These are phyloP conservation scores for Cystobasidium tubakii DNA, from an alignment of 768 basidiomycete genomes.

Conservation along the genomic window DNA sequence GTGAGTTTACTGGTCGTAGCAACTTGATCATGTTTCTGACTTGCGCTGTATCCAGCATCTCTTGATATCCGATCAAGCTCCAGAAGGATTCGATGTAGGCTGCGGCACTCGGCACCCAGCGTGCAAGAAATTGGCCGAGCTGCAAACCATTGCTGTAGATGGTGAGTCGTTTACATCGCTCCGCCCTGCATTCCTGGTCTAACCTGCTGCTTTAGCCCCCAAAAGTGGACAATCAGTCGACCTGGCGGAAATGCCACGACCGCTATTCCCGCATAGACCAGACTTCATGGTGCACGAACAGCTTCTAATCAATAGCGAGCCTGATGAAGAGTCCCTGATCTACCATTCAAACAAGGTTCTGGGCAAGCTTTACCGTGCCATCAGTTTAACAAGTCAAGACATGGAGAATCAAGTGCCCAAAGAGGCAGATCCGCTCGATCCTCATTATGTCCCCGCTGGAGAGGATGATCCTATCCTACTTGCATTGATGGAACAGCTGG, in stretches of 20 bases:
- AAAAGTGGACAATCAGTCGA: constrained; percentile 34
- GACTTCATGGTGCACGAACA: constrained; percentile 36
- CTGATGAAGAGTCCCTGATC: constrained; percentile 31
- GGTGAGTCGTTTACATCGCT: constrained; percentile 3
- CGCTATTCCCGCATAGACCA: constrained; percentile 33
- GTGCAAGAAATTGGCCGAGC: constrained; percentile 32
- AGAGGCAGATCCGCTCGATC: constrained; percentile 20
- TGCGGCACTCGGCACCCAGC: constrained; percentile 31
- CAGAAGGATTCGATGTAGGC: constrained; percentile 10
- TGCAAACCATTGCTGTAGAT: constrained; percentile 38
- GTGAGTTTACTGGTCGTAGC: neutral
- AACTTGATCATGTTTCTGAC: too few relatives aligned
- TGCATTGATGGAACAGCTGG: constrained; percentile 18
- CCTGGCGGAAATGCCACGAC: constrained; percentile 34
- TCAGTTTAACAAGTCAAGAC: constrained; percentile 24
- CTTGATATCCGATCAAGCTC: constrained; percentile 35
- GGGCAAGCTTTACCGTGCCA: constrained; percentile 31
- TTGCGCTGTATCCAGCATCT: constrained; percentile 23
- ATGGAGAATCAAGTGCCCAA: constrained; percentile 30
- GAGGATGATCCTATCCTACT: constrained; percentile 27
- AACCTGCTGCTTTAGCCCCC: constrained; percentile 4
- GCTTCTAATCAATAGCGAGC: constrained; percentile 10
- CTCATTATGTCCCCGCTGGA: constrained; percentile 15
- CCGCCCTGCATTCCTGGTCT: neutral
- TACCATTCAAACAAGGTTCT: constrained; percentile 25